phyloP scores from a whole-genome alignment of 2,329 filamentous ascomycete species.

The Paecilomyces variotii region DNA sequence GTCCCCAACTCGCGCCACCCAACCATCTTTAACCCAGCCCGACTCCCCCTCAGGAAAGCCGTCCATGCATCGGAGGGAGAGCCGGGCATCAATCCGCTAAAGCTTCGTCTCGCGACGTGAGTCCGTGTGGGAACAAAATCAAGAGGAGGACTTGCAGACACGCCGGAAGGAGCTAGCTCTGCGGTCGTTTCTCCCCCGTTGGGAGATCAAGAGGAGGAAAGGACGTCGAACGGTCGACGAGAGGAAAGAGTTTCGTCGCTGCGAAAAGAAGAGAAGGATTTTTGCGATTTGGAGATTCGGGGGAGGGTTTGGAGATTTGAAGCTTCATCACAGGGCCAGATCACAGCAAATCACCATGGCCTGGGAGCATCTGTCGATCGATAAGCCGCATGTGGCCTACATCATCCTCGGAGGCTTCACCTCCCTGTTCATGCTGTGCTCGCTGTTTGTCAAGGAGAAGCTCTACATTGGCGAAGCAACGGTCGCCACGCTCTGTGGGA shows the following conservation, averaged over 20 bases:
- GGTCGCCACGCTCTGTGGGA: conserved; percentile 65
- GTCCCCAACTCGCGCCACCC: background rate
- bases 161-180: background rate
- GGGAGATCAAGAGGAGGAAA: no score
- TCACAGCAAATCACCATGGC: conserved; percentile 31
- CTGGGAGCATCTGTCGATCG: conserved; percentile 56
- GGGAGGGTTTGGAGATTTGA: no score
- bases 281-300: no score
- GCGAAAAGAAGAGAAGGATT: no score
- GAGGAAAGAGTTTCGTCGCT: no score
- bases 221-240: no score
- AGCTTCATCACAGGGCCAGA: no score
- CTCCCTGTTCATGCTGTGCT: conserved; percentile 95
- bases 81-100: background rate
- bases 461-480: conserved; percentile 98
- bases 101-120: background rate
- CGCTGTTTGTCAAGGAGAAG: conserved; percentile 94
- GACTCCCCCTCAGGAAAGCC: background rate
- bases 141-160: background rate
- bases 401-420: conserved; percentile 98
- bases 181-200: no score
- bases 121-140: background rate
- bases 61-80: background rate
- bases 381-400: conserved; percentile 94
- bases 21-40: background rate